These are phyloP conservation scores for Xerocomus brunneocitrinus DNA, from an alignment of 768 basidiomycete genomes.

Conservation along the genomic window DNA sequence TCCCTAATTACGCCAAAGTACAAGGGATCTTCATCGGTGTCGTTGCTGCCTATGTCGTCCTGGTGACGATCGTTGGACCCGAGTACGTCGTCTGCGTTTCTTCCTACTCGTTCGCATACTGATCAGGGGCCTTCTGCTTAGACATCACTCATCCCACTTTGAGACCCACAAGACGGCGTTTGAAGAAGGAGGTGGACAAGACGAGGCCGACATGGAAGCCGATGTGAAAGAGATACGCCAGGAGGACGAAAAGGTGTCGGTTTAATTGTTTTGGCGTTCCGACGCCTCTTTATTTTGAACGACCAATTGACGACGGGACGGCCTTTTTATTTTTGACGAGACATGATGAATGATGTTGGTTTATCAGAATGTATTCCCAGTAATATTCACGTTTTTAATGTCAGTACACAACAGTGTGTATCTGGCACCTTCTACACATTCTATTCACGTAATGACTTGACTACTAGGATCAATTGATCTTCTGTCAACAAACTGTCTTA, in stretches of 20 bases:
- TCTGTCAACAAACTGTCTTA: no score
- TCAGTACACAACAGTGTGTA: neutral
- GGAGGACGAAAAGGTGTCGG: conserved; percentile 17
- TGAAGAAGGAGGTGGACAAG: conserved; percentile 64
- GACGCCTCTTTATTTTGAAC: neutral
- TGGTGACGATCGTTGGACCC: conserved; percentile 76
- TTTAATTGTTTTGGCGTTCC: neutral
- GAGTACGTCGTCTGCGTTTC: conserved; percentile 43
- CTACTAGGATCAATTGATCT: no score
- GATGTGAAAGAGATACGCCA: conserved; percentile 8
- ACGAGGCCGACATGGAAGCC: conserved; percentile 40
- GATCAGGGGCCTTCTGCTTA: conserved; percentile 18
- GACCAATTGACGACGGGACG: neutral
- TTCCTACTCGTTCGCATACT: neutral
- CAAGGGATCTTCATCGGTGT: conserved; percentile 88
- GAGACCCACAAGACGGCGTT: conserved; percentile 79
- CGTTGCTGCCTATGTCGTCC: conserved; percentile 70
- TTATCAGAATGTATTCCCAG: neutral
- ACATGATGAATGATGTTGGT: neutral
- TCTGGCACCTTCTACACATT: neutral
- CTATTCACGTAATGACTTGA: neutral
- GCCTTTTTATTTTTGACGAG: neutral
- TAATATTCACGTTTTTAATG: neutral
- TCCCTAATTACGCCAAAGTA: conserved; percentile 68
- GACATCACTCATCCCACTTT: conserved; percentile 75